These are phyloP conservation scores for Talaromyces marneffei DNA, from an alignment of 2,329 filamentous ascomycete genomes.

Conservation along the genomic window DNA sequence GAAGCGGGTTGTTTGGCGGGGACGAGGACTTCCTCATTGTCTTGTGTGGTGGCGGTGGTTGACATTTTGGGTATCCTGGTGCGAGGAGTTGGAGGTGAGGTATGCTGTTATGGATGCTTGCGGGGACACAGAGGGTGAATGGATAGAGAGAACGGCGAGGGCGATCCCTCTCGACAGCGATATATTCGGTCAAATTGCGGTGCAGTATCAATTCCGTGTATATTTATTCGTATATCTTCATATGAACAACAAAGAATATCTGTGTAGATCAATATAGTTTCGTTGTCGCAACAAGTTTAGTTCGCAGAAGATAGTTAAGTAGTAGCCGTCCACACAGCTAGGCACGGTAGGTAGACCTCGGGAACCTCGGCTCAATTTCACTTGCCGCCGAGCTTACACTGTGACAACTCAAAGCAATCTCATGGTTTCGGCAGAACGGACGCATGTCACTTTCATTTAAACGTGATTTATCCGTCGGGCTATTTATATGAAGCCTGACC, in stretches of 20 bases:
- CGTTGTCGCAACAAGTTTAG: background rate
- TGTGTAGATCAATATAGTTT: background rate
- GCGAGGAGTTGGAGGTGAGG: background rate
- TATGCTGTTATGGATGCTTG: background rate
- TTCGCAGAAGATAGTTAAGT: background rate
- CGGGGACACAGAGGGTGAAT: background rate
- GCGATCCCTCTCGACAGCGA: background rate
- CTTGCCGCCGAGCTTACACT: background rate
- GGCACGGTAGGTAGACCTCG: background rate
- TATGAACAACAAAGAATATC: background rate
- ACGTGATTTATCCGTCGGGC: background rate
- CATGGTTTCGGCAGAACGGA: background rate
- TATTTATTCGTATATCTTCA: background rate
- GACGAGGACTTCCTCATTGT: conserved; percentile 7
- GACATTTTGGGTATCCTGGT: conserved; percentile 1
- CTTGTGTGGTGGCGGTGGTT: background rate
- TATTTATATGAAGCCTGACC: background rate
- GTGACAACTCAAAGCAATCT: background rate
- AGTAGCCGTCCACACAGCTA: background rate
- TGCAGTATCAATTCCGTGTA: background rate
- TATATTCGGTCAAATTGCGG: background rate
- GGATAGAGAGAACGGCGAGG: background rate
- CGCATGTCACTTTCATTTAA: background rate
- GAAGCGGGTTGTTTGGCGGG: conserved; percentile 7
- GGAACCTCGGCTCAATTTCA: background rate